phyloP scores from a whole-genome alignment of 352 stramenopile species.

The Phytophthora cryptogea region DNA sequence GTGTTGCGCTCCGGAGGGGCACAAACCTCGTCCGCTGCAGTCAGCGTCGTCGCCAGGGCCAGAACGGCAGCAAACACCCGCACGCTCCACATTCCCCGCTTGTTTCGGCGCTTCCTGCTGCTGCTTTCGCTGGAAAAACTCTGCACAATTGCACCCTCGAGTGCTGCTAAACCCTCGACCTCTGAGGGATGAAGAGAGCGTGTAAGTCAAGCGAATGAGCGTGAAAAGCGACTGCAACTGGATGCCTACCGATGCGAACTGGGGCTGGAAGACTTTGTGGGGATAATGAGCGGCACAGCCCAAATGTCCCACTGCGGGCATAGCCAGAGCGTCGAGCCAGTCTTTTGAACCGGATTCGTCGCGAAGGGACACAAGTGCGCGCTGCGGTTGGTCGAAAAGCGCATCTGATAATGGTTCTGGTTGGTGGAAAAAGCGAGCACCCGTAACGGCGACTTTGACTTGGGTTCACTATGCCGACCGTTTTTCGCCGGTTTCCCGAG shows the following conservation, averaged over 20 bases:
- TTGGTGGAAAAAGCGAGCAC: slow-evolving; percentile 12
- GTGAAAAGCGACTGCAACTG: slow-evolving; percentile 13
- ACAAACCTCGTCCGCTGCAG: slow-evolving; percentile 27
- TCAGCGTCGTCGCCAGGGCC: not conserved
- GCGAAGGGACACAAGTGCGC: too few species aligned
- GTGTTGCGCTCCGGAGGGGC: slow-evolving; percentile 49
- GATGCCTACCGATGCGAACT: slow-evolving; percentile 17
- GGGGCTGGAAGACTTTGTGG: slow-evolving; percentile 14
- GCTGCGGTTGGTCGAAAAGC: slow-evolving; percentile 20
- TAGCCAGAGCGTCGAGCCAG: slow-evolving; percentile 25
- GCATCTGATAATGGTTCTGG: slow-evolving; percentile 4
- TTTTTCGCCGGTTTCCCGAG: slow-evolving; percentile 7
- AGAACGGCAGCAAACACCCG: slow-evolving; percentile 7
- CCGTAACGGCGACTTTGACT: slow-evolving; percentile 17
- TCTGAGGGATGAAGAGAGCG: not conserved
- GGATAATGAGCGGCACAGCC: slow-evolving; percentile 10
- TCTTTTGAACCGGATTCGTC: slow-evolving; percentile 7
- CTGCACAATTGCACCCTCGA: not conserved
- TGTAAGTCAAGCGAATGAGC: not conserved
- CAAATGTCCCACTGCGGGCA: slow-evolving; percentile 35
- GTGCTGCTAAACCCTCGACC: not conserved
- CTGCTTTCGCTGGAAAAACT: slow-evolving; percentile 3
- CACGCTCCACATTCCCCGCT: slow-evolving; percentile 9
- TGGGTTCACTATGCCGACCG: slow-evolving; percentile 7
- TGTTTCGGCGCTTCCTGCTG: slow-evolving; percentile 8